Evolutionary conservation across 768 basidiomycete species (phyloP).

Genomic region (Naematelia aurantialba): DNA sequence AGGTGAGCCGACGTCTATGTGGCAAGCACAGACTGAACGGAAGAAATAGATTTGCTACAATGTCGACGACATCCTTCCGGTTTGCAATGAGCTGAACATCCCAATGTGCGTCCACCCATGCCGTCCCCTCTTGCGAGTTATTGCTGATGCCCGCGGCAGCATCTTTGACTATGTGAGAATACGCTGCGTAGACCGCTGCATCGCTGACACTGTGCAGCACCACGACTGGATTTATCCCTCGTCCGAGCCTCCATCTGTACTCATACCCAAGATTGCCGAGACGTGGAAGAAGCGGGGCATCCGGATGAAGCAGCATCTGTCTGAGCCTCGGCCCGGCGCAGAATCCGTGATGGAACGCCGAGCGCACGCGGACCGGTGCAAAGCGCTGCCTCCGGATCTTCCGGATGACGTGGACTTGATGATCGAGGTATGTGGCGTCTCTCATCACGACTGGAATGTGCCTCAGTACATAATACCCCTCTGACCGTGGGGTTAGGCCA

Average conservation of each 20-base stretch:
- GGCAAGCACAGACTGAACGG: slow-evolving; percentile 1
- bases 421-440: slow-evolving; percentile 61
- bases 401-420: slow-evolving; percentile 61
- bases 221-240: slow-evolving; percentile 66
- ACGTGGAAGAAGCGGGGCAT: slow-evolving; percentile 76
- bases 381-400: slow-evolving; percentile 61
- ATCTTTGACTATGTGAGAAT: slow-evolving; percentile 45
- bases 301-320: slow-evolving; percentile 85
- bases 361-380: slow-evolving; percentile 80
- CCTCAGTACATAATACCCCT: not conserved
- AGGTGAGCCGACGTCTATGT: slow-evolving; percentile 55
- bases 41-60: slow-evolving; percentile 68
- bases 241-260: slow-evolving; percentile 57
- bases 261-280: slow-evolving; percentile 68
- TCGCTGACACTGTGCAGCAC: slow-evolving; percentile 52
- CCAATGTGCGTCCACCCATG: slow-evolving; percentile 55
- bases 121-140: not conserved
- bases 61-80: slow-evolving; percentile 77
- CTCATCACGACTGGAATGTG: not conserved
- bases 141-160: slow-evolving; percentile 16
- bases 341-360: slow-evolving; percentile 76
- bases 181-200: not conserved
- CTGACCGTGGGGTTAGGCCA: slow-evolving; percentile 26
- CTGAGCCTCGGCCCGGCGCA: slow-evolving; percentile 82
- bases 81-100: slow-evolving; percentile 78